Percentiles rank a stretch among this genome's conserved stretches.
Conservation (phyloP, 148 eudicot species). For the Arbutus unedo region DNA sequence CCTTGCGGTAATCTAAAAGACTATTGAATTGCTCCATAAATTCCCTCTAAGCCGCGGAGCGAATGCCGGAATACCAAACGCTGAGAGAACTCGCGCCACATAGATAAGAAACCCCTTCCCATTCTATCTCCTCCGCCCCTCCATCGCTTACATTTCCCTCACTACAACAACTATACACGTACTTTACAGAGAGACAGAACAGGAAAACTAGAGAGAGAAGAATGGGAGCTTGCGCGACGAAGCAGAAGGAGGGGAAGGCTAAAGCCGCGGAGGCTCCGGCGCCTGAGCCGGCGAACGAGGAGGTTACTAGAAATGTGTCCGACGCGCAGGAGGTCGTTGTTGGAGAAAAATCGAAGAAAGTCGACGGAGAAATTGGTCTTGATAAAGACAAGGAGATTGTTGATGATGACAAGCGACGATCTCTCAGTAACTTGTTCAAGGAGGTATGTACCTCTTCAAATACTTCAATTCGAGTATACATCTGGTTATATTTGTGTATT, state of each 20-base stretch:
- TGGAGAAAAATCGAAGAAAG: conserved; percentile 5
- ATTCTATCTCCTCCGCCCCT: not conserved
- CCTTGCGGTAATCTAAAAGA: too few relatives aligned
- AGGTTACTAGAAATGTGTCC: not conserved
- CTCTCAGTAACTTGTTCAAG: conserved; percentile 24
- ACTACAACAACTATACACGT: not conserved
- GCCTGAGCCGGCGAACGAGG: conserved; percentile 15
- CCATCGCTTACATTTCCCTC: not conserved
- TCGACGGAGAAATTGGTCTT: not conserved
- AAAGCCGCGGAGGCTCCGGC: conserved; percentile 1
- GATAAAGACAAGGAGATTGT: not conserved
- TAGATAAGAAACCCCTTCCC: not conserved
- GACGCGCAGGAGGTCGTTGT: conserved; percentile 9
- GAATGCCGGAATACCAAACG: not conserved
- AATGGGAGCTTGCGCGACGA: conserved; percentile 28
- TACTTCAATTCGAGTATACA: not conserved
- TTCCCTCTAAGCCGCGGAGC: too few relatives aligned
- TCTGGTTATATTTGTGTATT: not conserved
- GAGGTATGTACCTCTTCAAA: conserved; percentile 9
- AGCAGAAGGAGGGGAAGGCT: conserved; percentile 9
- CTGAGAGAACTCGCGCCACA: not conserved
- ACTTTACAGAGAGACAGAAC: not conserved
- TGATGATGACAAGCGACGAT: conserved; percentile 15
- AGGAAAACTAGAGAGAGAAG: not conserved
- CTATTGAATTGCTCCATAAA: too few relatives aligned